phyloP scores from a whole-genome alignment of 2,329 filamentous ascomycete genomes.

The Pyrenophora tritici-repentis region DNA sequence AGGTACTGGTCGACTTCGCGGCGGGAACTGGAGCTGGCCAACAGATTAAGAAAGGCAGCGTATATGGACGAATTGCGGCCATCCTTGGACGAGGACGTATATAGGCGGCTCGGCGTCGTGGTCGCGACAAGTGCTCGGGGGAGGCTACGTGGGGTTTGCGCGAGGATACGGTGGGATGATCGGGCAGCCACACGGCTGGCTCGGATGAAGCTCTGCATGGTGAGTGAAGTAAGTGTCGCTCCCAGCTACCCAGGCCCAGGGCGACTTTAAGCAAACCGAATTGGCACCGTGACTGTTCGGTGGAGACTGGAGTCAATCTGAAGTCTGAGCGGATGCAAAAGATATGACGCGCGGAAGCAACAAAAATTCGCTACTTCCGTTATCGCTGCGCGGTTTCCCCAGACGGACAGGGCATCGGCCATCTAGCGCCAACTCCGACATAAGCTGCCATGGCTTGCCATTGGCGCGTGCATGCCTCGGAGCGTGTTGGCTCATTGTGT shows the following conservation, averaged over 20 bases:
- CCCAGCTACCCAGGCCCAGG: slow-evolving; percentile 17
- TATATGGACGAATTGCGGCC: slow-evolving; percentile 45
- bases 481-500: too few species aligned
- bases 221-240: slow-evolving; percentile 24
- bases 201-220: slow-evolving; percentile 48
- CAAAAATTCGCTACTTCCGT: slow-evolving; percentile 36
- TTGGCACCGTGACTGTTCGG: slow-evolving; percentile 19
- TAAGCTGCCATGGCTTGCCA: background rate
- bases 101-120: slow-evolving; percentile 36
- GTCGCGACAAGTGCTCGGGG: slow-evolving; percentile 41
- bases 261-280: slow-evolving; percentile 23
- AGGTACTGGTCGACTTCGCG: slow-evolving; percentile 97
- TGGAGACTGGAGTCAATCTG: slow-evolving; percentile 6
- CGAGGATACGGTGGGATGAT: slow-evolving; percentile 42
- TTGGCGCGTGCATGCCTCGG: background rate
- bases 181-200: slow-evolving; percentile 45
- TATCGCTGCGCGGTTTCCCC: slow-evolving; percentile 17
- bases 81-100: slow-evolving; percentile 38
- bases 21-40: slow-evolving; percentile 96
- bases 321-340: background rate
- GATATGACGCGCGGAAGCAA: slow-evolving; percentile 31
- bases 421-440: slow-evolving; percentile 1
- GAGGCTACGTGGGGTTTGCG: slow-evolving; percentile 33
- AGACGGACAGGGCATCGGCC: slow-evolving; percentile 4
- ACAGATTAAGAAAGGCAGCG: slow-evolving; percentile 82